A percentile compares a stretch with the other conserved stretches of the same genome.
Evolutionary conservation across 108 stramenopile species (phyloP).

Genomic region (Nannochloropsis oceanica): DNA sequence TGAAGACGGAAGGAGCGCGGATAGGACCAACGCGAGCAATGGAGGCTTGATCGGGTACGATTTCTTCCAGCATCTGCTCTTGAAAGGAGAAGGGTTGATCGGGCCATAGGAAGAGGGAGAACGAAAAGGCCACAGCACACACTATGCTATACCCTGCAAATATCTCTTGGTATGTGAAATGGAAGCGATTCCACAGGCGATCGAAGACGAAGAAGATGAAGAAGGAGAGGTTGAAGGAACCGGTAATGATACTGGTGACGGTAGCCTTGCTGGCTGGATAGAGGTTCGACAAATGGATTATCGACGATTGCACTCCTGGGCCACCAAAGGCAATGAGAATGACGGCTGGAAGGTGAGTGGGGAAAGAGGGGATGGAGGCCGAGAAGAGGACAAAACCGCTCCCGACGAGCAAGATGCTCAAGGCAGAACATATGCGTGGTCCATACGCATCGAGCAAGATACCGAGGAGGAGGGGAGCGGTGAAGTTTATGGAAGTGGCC

Average conservation of each 20-base stretch:
- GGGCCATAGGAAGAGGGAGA: constrained; percentile 11
- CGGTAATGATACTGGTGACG: constrained; percentile 3
- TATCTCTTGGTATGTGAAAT: background rate
- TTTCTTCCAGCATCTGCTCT: background rate
- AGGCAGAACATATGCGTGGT: background rate
- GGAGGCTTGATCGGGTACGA: background rate
- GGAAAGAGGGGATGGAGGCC: background rate
- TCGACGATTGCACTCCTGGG: constrained; percentile 11
- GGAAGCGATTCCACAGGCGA: background rate
- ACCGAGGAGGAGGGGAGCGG: constrained; percentile 1
- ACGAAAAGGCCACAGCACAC: background rate
- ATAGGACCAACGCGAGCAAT: constrained; percentile 1
- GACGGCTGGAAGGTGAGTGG: background rate
- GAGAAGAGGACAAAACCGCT: background rate
- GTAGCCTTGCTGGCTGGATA: background rate
- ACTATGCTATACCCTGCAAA: constrained; percentile 10
- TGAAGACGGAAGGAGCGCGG: constrained; percentile 1
- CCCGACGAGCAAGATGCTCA: constrained; percentile 1
- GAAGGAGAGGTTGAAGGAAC: constrained; percentile 17
- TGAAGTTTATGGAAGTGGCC: constrained; percentile 3
- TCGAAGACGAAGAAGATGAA: constrained; percentile 12
- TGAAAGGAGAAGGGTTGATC: background rate
- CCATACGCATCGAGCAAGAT: constrained; percentile 9
- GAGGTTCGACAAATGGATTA: constrained; percentile 15
- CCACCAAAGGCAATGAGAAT: constrained; percentile 11